These are phyloP conservation scores for Citeromyces siamensis DNA, from an alignment of 1,139 yeast genomes.

Conservation along the genomic window DNA sequence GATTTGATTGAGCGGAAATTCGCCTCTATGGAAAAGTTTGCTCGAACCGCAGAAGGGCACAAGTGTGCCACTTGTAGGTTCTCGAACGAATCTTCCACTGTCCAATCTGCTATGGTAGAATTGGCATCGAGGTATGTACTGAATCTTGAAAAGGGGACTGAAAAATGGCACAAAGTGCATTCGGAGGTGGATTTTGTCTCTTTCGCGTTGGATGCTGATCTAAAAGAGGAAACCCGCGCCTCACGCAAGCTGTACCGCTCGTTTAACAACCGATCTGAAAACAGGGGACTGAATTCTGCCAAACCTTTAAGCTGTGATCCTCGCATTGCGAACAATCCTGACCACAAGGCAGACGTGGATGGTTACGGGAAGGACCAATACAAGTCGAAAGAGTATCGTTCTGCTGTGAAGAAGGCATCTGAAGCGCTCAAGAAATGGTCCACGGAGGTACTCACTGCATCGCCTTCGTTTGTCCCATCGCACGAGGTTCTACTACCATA, in stretches of 20 bases:
- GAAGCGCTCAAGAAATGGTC: conserved; percentile 46
- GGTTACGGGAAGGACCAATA: conserved; percentile 44
- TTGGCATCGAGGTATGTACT: conserved; percentile 59
- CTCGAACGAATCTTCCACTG: conserved; percentile 19
- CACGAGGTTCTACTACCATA: conserved; percentile 42
- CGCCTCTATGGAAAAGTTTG: conserved; percentile 42
- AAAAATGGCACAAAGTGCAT: conserved; percentile 6
- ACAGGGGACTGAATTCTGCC: conserved; percentile 72
- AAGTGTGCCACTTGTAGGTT: conserved; percentile 31
- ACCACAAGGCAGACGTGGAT: conserved; percentile 59
- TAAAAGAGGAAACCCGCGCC: conserved; percentile 7
- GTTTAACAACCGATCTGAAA: conserved; percentile 81
- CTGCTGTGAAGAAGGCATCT: conserved; percentile 41
- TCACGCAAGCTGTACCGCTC: conserved; percentile 33
- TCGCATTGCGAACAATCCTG: conserved; percentile 55
- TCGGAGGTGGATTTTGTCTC: conserved; percentile 1
- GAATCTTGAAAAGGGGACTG: conserved; percentile 24
- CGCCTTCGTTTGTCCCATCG: conserved; percentile 41
- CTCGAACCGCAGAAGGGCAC: conserved; percentile 30
- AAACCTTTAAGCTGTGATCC: conserved; percentile 75
- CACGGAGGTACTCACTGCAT: conserved; percentile 26
- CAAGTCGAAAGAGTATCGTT: conserved; percentile 21
- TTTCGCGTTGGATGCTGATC: conserved; percentile 5
- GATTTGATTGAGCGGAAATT: conserved; percentile 78
- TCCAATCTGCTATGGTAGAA: conserved; percentile 61